These are phyloP conservation scores for Metarhizium guizhouense DNA, from an alignment of 2,329 filamentous ascomycete genomes.

Conservation along the genomic window DNA sequence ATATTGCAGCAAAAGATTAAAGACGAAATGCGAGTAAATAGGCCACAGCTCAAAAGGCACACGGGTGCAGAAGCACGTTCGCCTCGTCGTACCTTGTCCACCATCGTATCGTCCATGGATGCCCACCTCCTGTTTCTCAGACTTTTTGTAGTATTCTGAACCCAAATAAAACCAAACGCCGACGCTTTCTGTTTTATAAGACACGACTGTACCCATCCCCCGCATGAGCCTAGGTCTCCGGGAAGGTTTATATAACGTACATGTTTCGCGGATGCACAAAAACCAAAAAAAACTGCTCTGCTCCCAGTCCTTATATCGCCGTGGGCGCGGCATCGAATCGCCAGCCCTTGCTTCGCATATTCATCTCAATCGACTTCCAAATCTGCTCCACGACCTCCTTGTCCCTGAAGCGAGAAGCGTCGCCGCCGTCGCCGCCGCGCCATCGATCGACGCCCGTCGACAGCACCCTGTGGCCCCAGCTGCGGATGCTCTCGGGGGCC, in stretches of 20 bases:
- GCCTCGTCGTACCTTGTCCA: no score
- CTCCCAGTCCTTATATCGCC: constrained; percentile 29
- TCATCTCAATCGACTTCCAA: constrained; percentile 80
- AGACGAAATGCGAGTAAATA: no score
- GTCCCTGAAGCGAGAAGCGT: constrained; percentile 67
- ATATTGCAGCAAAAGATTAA: no score
- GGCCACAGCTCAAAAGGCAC: no score
- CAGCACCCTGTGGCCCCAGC: constrained; percentile 79
- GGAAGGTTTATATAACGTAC: neutral
- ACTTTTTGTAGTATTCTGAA: neutral
- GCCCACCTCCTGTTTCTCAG: neutral
- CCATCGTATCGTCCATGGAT: neutral
- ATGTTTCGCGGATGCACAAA: neutral
- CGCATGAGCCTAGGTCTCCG: neutral
- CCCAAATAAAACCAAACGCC: constrained; percentile 4
- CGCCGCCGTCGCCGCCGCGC: constrained; percentile 44
- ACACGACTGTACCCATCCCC: neutral
- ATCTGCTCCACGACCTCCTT: constrained; percentile 87
- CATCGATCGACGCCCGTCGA: constrained; percentile 78
- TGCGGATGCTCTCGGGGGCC: constrained; percentile 65
- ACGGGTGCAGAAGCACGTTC: no score
- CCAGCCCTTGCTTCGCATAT: constrained; percentile 84
- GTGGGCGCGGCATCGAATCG: constrained; percentile 58
- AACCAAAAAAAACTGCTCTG: neutral
- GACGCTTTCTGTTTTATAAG: constrained; percentile 1